A percentile compares a stretch with the other conserved stretches of the same genome.
phyloP scores from a whole-genome alignment of 176 grass and related monocot genomes.

The Avena sativa region DNA sequence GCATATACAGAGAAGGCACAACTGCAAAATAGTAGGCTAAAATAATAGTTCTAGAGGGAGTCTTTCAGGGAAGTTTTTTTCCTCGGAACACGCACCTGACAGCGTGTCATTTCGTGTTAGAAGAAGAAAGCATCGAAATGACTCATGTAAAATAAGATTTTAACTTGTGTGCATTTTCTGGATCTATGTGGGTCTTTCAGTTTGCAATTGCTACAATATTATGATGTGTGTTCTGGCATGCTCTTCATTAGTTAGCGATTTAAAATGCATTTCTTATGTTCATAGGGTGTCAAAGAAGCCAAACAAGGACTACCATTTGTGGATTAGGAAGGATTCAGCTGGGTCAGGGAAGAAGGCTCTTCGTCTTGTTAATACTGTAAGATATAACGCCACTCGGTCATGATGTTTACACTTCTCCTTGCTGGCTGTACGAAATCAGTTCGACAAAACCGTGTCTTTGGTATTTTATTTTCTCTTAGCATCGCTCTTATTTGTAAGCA shows the following conservation, averaged over 20 bases:
- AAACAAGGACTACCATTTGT: conserved; percentile 84
- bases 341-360: conserved; percentile 79
- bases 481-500: not conserved
- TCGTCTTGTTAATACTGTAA: conserved; percentile 80
- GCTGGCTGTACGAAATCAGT: not conserved
- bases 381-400: conserved; percentile 20
- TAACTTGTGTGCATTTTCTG: not conserved
- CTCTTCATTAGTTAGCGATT: conserved; percentile 1
- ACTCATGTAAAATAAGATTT: not conserved
- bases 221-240: conserved; percentile 6
- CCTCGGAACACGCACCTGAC: not conserved
- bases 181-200: not conserved
- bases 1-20: not conserved
- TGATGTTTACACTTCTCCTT: not conserved
- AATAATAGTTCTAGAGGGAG: not conserved
- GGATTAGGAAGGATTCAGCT: conserved; percentile 83
- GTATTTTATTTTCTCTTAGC: not conserved
- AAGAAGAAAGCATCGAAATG: not conserved
- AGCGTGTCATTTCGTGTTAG: not conserved
- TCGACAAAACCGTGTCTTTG: conserved; percentile 19
- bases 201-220: conserved; percentile 10
- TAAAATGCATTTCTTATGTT: conserved; percentile 42
- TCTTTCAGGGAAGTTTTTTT: not conserved
- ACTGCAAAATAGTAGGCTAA: conserved; percentile 1
- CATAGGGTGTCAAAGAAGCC: conserved; percentile 63